Evolutionary conservation across 306 rosid genomes (phyloP), one percentile per base, ranked within the genome.

Genomic region (Adenanthera pavonina): DNA sequence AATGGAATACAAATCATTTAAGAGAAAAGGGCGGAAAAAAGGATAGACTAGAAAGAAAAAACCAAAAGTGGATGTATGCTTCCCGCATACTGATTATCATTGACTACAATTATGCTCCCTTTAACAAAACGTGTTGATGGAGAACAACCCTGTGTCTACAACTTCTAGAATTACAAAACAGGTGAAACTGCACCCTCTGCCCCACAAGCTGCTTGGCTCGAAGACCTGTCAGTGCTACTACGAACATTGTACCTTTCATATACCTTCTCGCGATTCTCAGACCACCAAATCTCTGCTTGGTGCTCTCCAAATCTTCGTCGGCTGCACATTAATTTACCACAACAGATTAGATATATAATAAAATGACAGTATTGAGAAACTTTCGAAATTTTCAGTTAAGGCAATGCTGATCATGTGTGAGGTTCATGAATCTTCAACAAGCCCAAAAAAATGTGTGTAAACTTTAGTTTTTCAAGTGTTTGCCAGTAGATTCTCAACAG

Each of bases 231-330:
- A 0, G 88, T 44, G 48, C 85, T 89, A 9, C 92, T 89, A 5
- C 92, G 94, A 72, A 96, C 97, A 8, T 93, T 93, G 85, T 93
- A 96, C 87, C 70, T 89, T 77, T 93, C 94, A 9, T 93, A 96
- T 67, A 96, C 99, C 83, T 79, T 93, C 19, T 93, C 97, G 1
- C 94, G 94, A 59, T 96, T 96, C 90, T 93, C 98, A 0, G 98
- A 92, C 99, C 99, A 93, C 99, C 99, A 96, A 44, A 84, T 89
- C 84, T 93, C 98, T n/a, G 99, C 99, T 88, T 93, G 99, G 76
- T 92, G 91, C 91, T 96, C 99, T 71, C 93, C 99, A 25, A 96
- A 96, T 89, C 92, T 92, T 80, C 98, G 90, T 54, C 98, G 99
- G 92, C 99, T 96, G 94, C 90, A 85, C 10, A 83, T 38, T 25